Evolutionary conservation across 2,329 filamentous ascomycete genomes (phyloP).

Genomic region (Lomentospora prolificans): DNA sequence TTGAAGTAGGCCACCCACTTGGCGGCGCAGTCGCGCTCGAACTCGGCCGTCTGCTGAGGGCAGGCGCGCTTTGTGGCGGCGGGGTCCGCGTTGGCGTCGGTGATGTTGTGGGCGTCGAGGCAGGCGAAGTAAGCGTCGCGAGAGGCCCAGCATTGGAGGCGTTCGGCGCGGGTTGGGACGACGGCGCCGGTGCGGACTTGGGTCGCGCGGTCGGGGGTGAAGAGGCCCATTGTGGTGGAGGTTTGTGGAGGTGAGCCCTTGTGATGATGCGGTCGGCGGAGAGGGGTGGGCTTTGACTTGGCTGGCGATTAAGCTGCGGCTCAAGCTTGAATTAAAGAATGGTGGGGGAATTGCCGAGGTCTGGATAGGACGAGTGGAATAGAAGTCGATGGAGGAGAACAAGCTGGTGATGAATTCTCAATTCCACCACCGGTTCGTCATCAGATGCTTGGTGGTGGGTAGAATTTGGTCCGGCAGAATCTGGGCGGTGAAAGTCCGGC

Average conservation of each 20-base stretch:
- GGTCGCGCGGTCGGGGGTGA: conserved; percentile 37
- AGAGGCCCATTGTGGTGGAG: conserved; percentile 34
- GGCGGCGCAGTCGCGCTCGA: conserved; percentile 76
- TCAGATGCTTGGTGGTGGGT: not conserved
- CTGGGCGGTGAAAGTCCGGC: not conserved
- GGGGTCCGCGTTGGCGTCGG: conserved; percentile 49
- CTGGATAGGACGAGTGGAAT: not conserved
- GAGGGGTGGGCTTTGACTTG: no score
- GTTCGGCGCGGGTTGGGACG: conserved; percentile 76
- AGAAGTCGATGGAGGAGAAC: no score
- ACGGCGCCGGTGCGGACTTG: conserved; percentile 49
- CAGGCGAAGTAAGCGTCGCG: conserved; percentile 84
- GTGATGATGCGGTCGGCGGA: not conserved
- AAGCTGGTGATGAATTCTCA: no score
- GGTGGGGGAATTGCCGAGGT: no score
- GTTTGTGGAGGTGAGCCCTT: not conserved
- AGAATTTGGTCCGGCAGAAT: not conserved
- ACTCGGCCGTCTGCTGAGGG: conserved; percentile 36
- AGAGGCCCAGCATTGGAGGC: conserved; percentile 79
- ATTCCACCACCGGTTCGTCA: no score
- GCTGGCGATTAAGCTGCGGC: no score
- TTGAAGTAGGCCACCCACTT: conserved; percentile 99
- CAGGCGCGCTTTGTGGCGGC: conserved; percentile 28
- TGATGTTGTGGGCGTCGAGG: conserved; percentile 69
- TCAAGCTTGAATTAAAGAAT: not conserved